Evolutionary conservation across 768 basidiomycete genomes (phyloP).

Genomic region (Obba rivulosa): DNA sequence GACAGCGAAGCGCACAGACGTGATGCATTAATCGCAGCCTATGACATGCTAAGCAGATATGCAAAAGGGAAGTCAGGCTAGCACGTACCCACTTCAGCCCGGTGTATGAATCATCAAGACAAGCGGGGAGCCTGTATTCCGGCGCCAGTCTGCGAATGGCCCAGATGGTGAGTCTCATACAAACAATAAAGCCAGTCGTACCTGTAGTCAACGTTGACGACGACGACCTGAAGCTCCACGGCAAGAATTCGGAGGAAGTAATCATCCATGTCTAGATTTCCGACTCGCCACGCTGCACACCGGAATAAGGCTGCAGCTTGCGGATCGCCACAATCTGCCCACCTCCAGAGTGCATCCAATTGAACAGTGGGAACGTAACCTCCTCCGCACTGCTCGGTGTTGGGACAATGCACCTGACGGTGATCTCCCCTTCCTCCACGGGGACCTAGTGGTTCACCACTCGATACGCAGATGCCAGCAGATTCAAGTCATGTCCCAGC

Average conservation of each 20-base stretch:
- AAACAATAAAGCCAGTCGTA: not conserved
- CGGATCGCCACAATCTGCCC: not conserved
- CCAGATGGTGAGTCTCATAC: not conserved
- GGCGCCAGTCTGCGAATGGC: conserved; percentile 22
- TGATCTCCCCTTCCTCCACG: conserved; percentile 2
- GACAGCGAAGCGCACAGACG: conserved; percentile 5
- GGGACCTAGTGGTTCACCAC: not conserved
- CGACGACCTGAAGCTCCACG: conserved; percentile 14
- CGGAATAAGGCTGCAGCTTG: no score
- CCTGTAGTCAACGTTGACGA: conserved; percentile 17
- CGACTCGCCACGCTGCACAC: conserved; percentile 2
- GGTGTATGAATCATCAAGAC: conserved; percentile 17
- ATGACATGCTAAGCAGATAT: not conserved
- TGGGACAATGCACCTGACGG: conserved; percentile 2
- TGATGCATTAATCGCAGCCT: conserved; percentile 1
- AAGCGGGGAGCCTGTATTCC: conserved; percentile 19
- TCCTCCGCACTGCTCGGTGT: not conserved
- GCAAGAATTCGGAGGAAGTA: conserved; percentile 10
- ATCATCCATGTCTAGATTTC: conserved; percentile 14
- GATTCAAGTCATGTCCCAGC: no score
- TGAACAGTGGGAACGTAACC: conserved; percentile 6
- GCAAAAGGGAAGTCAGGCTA: not conserved
- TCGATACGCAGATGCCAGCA: not conserved
- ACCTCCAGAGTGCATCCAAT: conserved; percentile 13
- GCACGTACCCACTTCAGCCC: conserved; percentile 20